These are phyloP conservation scores for Mortierella claussenii DNA, from an alignment of 192 early-diverging fungal species.

Conservation along the genomic window DNA sequence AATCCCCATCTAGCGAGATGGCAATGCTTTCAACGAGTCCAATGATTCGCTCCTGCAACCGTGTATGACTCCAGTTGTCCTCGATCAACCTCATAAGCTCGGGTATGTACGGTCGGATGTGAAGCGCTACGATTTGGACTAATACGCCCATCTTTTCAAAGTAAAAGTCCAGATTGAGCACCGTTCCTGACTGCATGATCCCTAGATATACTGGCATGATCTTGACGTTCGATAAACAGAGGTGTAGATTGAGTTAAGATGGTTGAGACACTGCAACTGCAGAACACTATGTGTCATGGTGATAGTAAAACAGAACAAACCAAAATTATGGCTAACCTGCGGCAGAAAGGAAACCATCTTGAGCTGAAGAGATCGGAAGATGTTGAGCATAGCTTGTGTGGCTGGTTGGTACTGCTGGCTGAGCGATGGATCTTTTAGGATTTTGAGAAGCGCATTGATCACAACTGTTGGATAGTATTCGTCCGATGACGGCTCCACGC, in stretches of 20 bases:
- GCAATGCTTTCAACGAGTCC: slow-evolving; percentile 88
- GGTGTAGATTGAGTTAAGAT: too few relatives aligned
- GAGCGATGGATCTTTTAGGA: slow-evolving; percentile 83
- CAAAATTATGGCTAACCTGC: too few relatives aligned
- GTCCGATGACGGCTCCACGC: slow-evolving; percentile 82
- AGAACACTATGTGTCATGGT: too few relatives aligned
- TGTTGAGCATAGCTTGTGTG: slow-evolving; percentile 91
- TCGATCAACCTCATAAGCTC: slow-evolving; percentile 85
- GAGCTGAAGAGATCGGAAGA: slow-evolving; percentile 88
- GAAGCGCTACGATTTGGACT: slow-evolving; percentile 86
- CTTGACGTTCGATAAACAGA: slow-evolving; percentile 52
- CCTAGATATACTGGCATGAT: slow-evolving; percentile 89
- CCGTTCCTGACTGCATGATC: slow-evolving; percentile 85
- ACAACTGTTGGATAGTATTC: slow-evolving; percentile 94
- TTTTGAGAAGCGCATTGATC: slow-evolving; percentile 87
- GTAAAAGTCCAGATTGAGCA: slow-evolving; percentile 86
- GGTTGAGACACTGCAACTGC: not conserved
- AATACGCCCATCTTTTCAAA: slow-evolving; percentile 88
- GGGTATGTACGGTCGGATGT: slow-evolving; percentile 85
- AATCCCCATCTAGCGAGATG: slow-evolving; percentile 85
- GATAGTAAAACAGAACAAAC: too few relatives aligned
- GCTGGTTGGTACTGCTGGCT: slow-evolving; percentile 86
- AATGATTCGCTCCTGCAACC: slow-evolving; percentile 85
- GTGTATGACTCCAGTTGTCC: slow-evolving; percentile 78
- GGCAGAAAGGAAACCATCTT: slow-evolving; percentile 89